phyloP scores from a whole-genome alignment of 441 rosid species.

The Eutrema salsugineum region DNA sequence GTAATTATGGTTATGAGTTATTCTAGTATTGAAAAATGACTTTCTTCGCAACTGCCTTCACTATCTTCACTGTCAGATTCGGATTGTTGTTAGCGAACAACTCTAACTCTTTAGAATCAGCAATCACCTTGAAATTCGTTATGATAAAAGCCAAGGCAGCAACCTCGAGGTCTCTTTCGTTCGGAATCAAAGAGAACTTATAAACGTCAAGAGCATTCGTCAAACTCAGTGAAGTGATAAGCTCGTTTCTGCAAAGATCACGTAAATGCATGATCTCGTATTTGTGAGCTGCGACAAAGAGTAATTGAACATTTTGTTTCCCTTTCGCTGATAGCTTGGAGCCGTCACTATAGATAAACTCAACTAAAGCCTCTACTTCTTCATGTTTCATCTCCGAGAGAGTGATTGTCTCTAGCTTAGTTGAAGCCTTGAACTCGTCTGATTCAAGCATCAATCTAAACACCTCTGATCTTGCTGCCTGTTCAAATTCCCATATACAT shows the following conservation, averaged over 20 bases:
- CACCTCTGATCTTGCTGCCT: background rate
- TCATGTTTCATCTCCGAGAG: background rate
- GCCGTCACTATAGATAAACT: background rate
- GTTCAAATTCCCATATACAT: background rate
- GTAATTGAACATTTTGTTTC: background rate
- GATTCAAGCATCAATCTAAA: background rate
- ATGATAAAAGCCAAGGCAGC: background rate
- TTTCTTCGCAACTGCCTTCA: background rate
- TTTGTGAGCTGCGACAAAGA: background rate
- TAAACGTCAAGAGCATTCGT: background rate
- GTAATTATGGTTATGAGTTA: background rate
- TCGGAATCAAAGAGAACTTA: background rate
- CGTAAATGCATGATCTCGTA: background rate
- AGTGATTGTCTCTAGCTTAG: background rate
- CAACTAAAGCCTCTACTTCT: background rate
- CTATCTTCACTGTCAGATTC: no score
- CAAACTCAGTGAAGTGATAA: background rate
- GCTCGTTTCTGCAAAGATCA: background rate
- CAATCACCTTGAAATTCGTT: background rate
- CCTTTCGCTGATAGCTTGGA: background rate
- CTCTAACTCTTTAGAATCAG: background rate
- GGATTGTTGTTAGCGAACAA: background rate
- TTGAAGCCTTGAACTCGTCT: background rate
- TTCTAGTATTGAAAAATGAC: no score
- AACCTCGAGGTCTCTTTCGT: background rate